Percentiles rank a stretch among this genome's conserved stretches.
Conservation (phyloP, 805 yeast genomes). For the Vanderwaltozyma polyspora region DNA sequence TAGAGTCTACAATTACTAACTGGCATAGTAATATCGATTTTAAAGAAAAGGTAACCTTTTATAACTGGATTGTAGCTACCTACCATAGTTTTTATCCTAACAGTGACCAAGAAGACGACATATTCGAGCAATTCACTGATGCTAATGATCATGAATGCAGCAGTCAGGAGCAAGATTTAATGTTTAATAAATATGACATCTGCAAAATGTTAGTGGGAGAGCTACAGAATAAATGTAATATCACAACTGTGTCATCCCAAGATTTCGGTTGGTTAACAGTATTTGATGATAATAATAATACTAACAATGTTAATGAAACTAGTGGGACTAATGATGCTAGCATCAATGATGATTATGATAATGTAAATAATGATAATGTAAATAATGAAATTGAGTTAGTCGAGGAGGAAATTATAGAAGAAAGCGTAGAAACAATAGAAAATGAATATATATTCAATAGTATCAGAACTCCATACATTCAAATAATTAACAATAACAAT, state of each 20-base stretch:
- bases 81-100: too few relatives aligned
- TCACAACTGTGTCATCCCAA: background rate
- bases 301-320: background rate
- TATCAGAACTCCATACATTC: too few relatives aligned
- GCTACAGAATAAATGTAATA: background rate
- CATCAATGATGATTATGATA: background rate
- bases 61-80: background rate
- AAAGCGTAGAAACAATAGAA: background rate
- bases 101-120: background rate
- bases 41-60: background rate
- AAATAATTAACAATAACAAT: background rate
- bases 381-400: too few relatives aligned
- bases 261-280: background rate
- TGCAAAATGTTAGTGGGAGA: slow-evolving; percentile 7
- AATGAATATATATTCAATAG: background rate
- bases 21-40: slow-evolving; percentile 2
- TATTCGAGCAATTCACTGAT: background rate
- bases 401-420: too few relatives aligned
- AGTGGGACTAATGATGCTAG: background rate
- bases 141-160: background rate
- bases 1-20: slow-evolving; percentile 3
- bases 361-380: background rate
- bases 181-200: slow-evolving; percentile 11
- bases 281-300: background rate
- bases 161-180: background rate